Percentiles rank a stretch among this genome's conserved stretches.
Evolutionary conservation across 345 rosid genomes (phyloP).

Genomic region (Durio zibethinus): DNA sequence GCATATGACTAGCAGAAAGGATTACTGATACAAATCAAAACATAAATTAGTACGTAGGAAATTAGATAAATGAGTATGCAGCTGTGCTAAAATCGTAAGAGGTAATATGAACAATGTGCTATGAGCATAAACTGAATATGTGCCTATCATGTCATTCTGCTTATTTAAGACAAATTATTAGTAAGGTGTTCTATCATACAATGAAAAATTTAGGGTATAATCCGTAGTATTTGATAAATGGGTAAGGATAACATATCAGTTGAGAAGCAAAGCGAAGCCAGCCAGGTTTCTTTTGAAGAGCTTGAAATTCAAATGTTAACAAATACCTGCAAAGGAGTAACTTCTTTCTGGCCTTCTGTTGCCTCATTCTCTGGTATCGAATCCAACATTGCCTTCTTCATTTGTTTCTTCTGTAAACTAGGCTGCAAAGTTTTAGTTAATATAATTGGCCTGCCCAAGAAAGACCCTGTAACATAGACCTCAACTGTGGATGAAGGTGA

Average conservation of each 20-base stretch:
- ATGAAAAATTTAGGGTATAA: not conserved
- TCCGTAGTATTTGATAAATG: not conserved
- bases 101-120: not conserved
- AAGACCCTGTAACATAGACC: conserved; percentile 77
- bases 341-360: conserved; percentile 34
- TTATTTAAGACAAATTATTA: not conserved
- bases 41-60: not conserved
- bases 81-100: not conserved
- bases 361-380: conserved; percentile 67
- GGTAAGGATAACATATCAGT: not conserved
- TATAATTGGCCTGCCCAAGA: conserved; percentile 72
- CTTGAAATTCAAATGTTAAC: not conserved
- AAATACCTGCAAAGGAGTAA: conserved; percentile 49
- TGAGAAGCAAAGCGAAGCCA: not conserved
- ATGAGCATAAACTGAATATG: not conserved
- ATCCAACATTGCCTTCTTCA: conserved; percentile 49
- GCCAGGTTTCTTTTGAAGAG: not conserved
- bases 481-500: conserved; percentile 52
- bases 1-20: not conserved
- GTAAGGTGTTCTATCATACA: not conserved
- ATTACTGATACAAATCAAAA: not conserved
- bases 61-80: not conserved
- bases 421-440: conserved; percentile 67
- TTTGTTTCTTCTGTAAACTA: conserved; percentile 56
- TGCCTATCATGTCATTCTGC: not conserved